These are phyloP conservation scores for Rubia balearica DNA, from an alignment of 305 asterid species.

Conservation along the genomic window DNA sequence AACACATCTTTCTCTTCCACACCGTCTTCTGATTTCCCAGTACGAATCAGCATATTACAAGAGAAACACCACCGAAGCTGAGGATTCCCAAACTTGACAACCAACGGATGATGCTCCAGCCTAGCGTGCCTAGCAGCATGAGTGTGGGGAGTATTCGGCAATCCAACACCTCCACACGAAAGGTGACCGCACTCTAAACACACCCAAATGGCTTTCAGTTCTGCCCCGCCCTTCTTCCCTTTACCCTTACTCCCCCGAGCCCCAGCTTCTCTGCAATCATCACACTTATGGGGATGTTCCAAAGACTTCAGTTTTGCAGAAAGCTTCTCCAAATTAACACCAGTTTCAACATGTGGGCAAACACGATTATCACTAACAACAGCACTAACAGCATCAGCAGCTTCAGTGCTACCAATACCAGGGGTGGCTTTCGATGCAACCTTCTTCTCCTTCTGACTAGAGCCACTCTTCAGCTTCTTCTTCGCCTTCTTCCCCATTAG, in stretches of 20 bases:
- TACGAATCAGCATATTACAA: constrained; percentile 45
- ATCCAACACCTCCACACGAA: constrained; percentile 87
- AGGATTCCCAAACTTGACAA: constrained; percentile 56
- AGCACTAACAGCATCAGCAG: constrained; percentile 29
- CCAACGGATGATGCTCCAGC: constrained; percentile 57
- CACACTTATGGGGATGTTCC: constrained; percentile 41
- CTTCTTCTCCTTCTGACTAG: too few species aligned
- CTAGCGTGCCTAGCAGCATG: constrained; percentile 25
- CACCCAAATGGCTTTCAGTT: constrained; percentile 73
- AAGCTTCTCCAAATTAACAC: constrained; percentile 56
- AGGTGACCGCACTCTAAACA: constrained; percentile 82
- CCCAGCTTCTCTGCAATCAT: constrained; percentile 39
- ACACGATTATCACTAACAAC: constrained; percentile 36
- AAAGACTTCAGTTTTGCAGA: constrained; percentile 43
- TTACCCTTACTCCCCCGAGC: constrained; percentile 30
- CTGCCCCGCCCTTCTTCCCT: constrained; percentile 38
- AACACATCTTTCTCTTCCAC: constrained; percentile 39
- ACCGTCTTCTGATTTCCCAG: constrained; percentile 42
- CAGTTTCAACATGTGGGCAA: constrained; percentile 63
- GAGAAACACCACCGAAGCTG: constrained; percentile 69
- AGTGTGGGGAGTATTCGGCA: constrained; percentile 56
- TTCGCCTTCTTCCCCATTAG: constrained; percentile 80
- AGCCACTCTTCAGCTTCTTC: constrained; percentile 39
- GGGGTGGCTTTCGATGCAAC: constrained; percentile 26
- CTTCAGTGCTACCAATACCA: constrained; percentile 27